phyloP scores from a whole-genome alignment of 352 stramenopile species.

The Phytopythium aichiense region DNA sequence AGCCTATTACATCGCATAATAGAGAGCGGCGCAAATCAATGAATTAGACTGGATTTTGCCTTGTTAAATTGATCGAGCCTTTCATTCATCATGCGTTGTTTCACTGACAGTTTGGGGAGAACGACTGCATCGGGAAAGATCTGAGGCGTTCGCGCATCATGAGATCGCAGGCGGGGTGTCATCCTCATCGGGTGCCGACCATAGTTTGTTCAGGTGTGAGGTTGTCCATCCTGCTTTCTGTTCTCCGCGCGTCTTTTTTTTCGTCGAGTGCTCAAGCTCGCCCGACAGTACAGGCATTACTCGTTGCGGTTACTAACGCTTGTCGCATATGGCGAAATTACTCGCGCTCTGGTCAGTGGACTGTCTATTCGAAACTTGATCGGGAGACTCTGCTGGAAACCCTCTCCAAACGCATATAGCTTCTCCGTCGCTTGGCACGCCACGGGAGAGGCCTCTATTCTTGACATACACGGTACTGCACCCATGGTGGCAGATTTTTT shows the following conservation, averaged over 20 bases:
- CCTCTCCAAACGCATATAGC: slow-evolving; percentile 1
- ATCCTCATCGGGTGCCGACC: background rate
- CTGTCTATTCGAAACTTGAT: background rate
- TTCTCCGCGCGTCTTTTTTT: too few relatives aligned
- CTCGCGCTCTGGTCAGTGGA: background rate
- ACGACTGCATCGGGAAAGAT: too few relatives aligned
- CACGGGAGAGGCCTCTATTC: background rate
- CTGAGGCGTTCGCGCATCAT: too few relatives aligned
- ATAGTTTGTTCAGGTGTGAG: too few relatives aligned
- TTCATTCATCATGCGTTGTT: too few relatives aligned
- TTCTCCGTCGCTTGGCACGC: background rate
- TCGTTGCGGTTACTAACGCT: background rate
- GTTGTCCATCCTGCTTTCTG: too few relatives aligned
- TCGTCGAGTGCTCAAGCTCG: background rate
- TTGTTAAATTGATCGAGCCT: too few relatives aligned
- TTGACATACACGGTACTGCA: background rate
- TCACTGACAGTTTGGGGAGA: too few relatives aligned
- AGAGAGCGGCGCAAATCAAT: too few relatives aligned
- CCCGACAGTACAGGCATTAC: background rate
- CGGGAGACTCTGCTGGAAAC: background rate
- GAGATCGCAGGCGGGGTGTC: background rate
- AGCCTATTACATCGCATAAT: too few relatives aligned
- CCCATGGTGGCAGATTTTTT: background rate
- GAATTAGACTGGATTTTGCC: too few relatives aligned
- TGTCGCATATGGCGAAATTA: background rate